Evolutionary conservation across 306 rosid species (phyloP), one percentile per base, ranked within the genome.

Genomic region (Lathyrus aphaca): DNA sequence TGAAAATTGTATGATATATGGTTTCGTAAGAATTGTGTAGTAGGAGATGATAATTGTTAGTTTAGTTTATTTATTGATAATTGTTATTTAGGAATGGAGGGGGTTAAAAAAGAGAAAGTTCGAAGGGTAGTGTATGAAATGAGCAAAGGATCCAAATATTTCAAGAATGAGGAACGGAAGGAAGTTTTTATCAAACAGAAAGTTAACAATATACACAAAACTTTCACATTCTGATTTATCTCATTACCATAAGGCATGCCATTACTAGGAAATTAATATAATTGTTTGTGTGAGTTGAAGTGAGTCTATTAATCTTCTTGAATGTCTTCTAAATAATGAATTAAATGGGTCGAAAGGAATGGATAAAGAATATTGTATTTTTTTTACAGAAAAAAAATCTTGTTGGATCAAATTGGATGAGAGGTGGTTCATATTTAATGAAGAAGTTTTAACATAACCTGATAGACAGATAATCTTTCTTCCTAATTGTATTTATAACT

Each of bases 91-190:
- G 98, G 98, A 69, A 93, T 93, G 97, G 94, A 88, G 44, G 98
- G 96, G 59, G 96, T 93, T 32, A 95, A 93, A 82, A 93, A 88
- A 76, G 98, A 88, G 64, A 93, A 82, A 83, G 97, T 93, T 2
- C 96, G 90, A 74, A 86, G 85, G 80, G 9, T 85, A 15, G 97
- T 90, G 15, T 93, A 93, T 56, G 94, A 90, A 66, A 86, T 93
- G 98, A 93, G 98, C 71, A 90, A 85, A 88, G 98, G 98, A 40
- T 93, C 98, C 3, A 87, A 88, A 83, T 93, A 83, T 79, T 90
- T 90, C 17, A 80, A 87, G 84, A 88, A 86, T 30, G 97, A 94
- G 84, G 95, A 88, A 49, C 89, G 97, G n/a, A 94, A 88, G 64
- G 95, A 90, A 77, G 88, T 84, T 64, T 82, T 78, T 65, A 90